phyloP scores from a whole-genome alignment of 768 basidiomycete species.

The Boletellus sp. region DNA sequence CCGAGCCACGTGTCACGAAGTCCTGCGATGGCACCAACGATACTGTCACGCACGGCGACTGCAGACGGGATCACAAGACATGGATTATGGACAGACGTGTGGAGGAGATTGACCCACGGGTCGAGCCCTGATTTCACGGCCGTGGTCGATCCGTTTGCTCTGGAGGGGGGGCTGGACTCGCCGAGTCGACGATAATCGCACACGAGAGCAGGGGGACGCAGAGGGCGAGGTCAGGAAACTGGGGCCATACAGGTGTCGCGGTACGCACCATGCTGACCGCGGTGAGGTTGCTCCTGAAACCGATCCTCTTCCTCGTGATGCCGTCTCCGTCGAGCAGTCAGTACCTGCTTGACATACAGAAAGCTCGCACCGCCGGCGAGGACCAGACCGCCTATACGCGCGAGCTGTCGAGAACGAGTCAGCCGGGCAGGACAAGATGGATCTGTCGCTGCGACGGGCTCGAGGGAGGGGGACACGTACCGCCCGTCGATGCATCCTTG shows the following conservation, averaged over 20 bases:
- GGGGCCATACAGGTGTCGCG: neutral
- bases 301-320: conserved; percentile 17
- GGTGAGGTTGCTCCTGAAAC: conserved; percentile 3
- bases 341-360: conserved; percentile 29
- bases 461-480: conserved; percentile 8
- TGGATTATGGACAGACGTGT: neutral
- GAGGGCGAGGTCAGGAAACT: conserved; percentile 11
- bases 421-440: neutral
- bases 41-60: neutral
- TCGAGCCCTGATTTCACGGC: conserved; percentile 2
- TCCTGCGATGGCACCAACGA: conserved; percentile 2
- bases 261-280: neutral
- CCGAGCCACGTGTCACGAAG: neutral
- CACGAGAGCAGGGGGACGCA: neutral
- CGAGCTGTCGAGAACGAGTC: conserved; percentile 10
- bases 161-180: conserved; percentile 2
- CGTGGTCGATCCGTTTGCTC: conserved; percentile 5
- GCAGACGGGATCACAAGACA: neutral
- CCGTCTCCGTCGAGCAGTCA: conserved; percentile 25
- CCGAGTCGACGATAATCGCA: neutral
- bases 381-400: conserved; percentile 28
- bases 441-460: neutral
- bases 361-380: conserved; percentile 29
- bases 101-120: neutral
- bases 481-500: conserved; percentile 16